Base-by-base conservation (phyloP, 345 rosid species). In the Brassica carinata region DNA sequence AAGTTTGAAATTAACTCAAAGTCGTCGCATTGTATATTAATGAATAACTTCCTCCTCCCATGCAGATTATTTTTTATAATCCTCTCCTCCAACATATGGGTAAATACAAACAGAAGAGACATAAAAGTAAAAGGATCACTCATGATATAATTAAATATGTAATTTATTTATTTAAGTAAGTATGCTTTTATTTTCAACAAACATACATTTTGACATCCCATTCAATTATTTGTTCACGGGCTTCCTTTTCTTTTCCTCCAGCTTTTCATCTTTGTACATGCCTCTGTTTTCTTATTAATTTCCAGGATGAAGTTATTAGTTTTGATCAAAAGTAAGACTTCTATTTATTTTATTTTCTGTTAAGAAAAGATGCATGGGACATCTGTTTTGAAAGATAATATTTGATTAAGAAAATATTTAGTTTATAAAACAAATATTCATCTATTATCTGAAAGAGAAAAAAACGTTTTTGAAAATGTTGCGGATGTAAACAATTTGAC, bases 1-100 rank as follows among this genome's bases (percentile, higher is more conserved):
- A 69, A 69, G 72, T 69, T 80, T 80, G 62, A 80, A 80, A 79
- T 75, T 63, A 69, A 75, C 61, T 80, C 72, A 75, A 80, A 69
- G 83, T 80, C 76, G 71, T 74, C 83, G 69, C 43, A 2, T n/a
- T 72, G 5, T 55, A 40, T 57, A 66, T 30, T 8, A 43, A 36
- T 64, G 51, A 77, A 14, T 33, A n/a, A 63, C 36, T 3, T 45
- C 7, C 17, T 27, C 59, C 71, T 15, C 31, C 67, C 72, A 13
- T 34, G 57, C 17, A 48, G 57, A 48, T 43, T 30, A 19, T 69
- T 26, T 27, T 64, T 71, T 19, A 51, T 19, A 53, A 14, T 58
- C 63, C 0, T 4, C 11, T 73, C 26, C 30, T 58, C 67, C 34
- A 59, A 33, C 31, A 31, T 45, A 72, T n/a, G n/a, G n/a, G n/a